Evolutionary conservation across 768 basidiomycete genomes (phyloP).

Genomic region (Mycena alexandri): DNA sequence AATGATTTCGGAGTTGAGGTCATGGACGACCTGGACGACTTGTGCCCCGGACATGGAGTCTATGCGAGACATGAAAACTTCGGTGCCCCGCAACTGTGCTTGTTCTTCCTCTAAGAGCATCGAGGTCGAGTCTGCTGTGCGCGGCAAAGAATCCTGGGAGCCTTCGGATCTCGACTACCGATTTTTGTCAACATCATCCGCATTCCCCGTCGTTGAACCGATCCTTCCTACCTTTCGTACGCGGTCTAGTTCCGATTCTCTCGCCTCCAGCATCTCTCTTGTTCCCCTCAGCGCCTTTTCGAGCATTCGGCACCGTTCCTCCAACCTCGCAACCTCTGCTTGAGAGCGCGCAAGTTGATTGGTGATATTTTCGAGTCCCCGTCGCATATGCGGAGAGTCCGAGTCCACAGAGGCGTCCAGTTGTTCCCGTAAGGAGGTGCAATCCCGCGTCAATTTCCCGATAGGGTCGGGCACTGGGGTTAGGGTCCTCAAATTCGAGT

Average conservation of each 20-base stretch:
- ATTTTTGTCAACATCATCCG: slow-evolving; percentile 42
- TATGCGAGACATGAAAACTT: slow-evolving; percentile 79
- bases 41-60: slow-evolving; percentile 84
- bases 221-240: slow-evolving; percentile 57
- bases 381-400: slow-evolving; percentile 60
- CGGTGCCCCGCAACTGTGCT: slow-evolving; percentile 69
- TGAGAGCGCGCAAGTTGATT: slow-evolving; percentile 67
- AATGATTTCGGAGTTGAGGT: slow-evolving; percentile 85
- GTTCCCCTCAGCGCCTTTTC: slow-evolving; percentile 76
- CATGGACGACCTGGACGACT: slow-evolving; percentile 82
- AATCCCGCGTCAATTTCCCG: slow-evolving; percentile 46
- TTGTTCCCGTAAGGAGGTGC: slow-evolving; percentile 60
- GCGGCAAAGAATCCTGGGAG: slow-evolving; percentile 5
- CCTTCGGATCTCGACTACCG: slow-evolving; percentile 9
- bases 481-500: slow-evolving; percentile 46
- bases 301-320: slow-evolving; percentile 73
- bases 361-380: slow-evolving; percentile 69
- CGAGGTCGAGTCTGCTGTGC: slow-evolving; percentile 38
- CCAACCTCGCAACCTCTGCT: slow-evolving; percentile 65
- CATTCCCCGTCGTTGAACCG: slow-evolving; percentile 49
- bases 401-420: slow-evolving; percentile 57
- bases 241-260: slow-evolving; percentile 72
- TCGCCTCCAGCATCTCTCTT: slow-evolving; percentile 66
- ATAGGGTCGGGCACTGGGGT: slow-evolving; percentile 58
- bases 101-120: slow-evolving; percentile 61